Evolutionary conservation across 306 rosid species (phyloP), one percentile per base, ranked within the genome.

Genomic region (Cicer cuneatum): DNA sequence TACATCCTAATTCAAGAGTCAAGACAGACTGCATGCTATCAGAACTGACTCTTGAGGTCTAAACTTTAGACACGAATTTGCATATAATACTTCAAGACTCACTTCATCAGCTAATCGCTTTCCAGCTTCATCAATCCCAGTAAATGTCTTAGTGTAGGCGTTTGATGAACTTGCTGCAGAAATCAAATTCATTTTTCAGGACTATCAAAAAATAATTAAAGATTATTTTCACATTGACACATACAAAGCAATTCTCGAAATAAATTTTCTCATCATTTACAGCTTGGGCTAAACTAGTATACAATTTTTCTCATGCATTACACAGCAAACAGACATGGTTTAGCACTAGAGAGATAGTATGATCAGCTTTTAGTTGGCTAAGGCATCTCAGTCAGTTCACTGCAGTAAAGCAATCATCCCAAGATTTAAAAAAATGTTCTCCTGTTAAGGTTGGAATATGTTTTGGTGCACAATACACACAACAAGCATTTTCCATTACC

Each of bases 61-160:
- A 53, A 60, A 45, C 19, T 80, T 78, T 40, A 45, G 74, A 78
- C 45, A 77, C 11, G 39, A 56, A 72, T 75, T 65, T 57, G 78
- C 66, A 52, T n/a, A 71, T 74, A 71, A 57, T 71, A 71, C 67
- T 10, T 38, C 16, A 73, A 73, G 38, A 77, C 92, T 87, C 86
- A 94, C 98, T 86, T 94, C 98, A 70, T 88, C 96, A 24, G 98
- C 97, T 81, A 91, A 82, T 64, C 96, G 85, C 69, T 88, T 90
- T 59, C 98, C 98, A 73, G 97, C 98, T 71, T 92, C 97, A 73
- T 90, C 92, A 82, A 94, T 90, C 80, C 98, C 98, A 41, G 86
- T 39, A 73, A 88, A 91, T 46, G 98, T 91, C 85, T 88, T 94
- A 0, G 89, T 79, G 79, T 73, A 87, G 7, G 85, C 73, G 80